Evolutionary conservation across 768 basidiomycete species (phyloP).

Genomic region (Boletus eberwhitei): DNA sequence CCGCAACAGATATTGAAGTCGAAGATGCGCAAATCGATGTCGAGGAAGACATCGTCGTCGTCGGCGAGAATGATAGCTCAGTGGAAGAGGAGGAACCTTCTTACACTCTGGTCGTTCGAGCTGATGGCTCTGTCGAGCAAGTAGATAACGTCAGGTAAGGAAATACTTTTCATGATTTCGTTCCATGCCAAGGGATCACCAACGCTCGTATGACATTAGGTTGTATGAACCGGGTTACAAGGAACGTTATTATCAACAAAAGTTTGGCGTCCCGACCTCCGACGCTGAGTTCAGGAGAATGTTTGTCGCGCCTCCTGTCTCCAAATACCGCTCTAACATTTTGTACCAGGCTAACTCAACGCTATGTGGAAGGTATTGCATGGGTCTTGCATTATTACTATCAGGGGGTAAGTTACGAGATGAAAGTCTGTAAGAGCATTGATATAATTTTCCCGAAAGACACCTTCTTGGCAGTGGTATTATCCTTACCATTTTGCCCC

Average conservation of each 20-base stretch:
- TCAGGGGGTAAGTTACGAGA: slow-evolving; percentile 71
- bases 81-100: slow-evolving; percentile 48
- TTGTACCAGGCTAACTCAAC: slow-evolving; percentile 59
- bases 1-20: slow-evolving; percentile 39
- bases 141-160: slow-evolving; percentile 88
- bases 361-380: slow-evolving; percentile 90
- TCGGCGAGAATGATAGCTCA: slow-evolving; percentile 40
- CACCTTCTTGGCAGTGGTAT: slow-evolving; percentile 98
- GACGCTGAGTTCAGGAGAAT: slow-evolving; percentile 69
- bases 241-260: slow-evolving; percentile 91
- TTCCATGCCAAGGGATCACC: neutral
- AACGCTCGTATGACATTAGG: slow-evolving; percentile 39
- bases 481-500: slow-evolving; percentile 99
- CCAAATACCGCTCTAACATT: slow-evolving; percentile 3
- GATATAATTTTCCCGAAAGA: slow-evolving; percentile 40
- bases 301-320: slow-evolving; percentile 43
- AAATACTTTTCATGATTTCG: slow-evolving; percentile 2
- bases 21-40: slow-evolving; percentile 37
- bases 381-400: slow-evolving; percentile 99
- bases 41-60: slow-evolving; percentile 23
- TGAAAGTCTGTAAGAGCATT: slow-evolving; percentile 4
- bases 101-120: slow-evolving; percentile 69
- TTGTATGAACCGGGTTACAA: slow-evolving; percentile 96
- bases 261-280: slow-evolving; percentile 75
- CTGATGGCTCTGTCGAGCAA: slow-evolving; percentile 93